Evolutionary conservation across 2,329 filamentous ascomycete species (phyloP).

Genomic region (Sordariomycetes sp.): DNA sequence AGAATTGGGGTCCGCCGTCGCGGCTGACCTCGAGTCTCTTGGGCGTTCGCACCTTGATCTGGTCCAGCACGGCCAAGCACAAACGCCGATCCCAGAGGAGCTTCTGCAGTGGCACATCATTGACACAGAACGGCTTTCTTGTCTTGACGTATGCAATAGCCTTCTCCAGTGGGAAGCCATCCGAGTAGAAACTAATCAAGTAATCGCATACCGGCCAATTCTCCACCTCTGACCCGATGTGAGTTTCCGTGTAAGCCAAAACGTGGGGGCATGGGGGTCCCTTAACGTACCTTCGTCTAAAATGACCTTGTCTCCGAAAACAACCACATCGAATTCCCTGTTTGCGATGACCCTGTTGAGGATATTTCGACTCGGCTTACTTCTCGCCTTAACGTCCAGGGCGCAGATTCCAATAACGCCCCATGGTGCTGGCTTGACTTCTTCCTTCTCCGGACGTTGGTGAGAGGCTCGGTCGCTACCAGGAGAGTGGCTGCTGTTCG

Average conservation of each 20-base stretch:
- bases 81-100: conserved; percentile 91
- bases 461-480: conserved; percentile 57
- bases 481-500: conserved; percentile 72
- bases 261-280: not conserved
- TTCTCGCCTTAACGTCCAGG: conserved; percentile 88
- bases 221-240: too few relatives aligned
- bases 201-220: conserved; percentile 57
- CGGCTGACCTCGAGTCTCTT: conserved; percentile 83
- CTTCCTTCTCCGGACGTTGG: conserved; percentile 49
- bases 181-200: conserved; percentile 95
- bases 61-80: conserved; percentile 80
- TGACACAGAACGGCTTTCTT: conserved; percentile 93
- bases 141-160: conserved; percentile 92
- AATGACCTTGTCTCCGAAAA: conserved; percentile 98
- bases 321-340: conserved; percentile 89
- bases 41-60: conserved; percentile 82
- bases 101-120: conserved; percentile 95
- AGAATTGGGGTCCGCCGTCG: conserved; percentile 76
- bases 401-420: conserved; percentile 87
- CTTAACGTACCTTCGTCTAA: conserved; percentile 68
- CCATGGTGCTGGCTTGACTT: conserved; percentile 47
- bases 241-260: not conserved
- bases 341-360: conserved; percentile 85
- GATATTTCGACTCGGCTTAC: conserved; percentile 95
- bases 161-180: conserved; percentile 93